phyloP scores from a whole-genome alignment of 768 basidiomycete species.

The Rhizopogon roseolus region DNA sequence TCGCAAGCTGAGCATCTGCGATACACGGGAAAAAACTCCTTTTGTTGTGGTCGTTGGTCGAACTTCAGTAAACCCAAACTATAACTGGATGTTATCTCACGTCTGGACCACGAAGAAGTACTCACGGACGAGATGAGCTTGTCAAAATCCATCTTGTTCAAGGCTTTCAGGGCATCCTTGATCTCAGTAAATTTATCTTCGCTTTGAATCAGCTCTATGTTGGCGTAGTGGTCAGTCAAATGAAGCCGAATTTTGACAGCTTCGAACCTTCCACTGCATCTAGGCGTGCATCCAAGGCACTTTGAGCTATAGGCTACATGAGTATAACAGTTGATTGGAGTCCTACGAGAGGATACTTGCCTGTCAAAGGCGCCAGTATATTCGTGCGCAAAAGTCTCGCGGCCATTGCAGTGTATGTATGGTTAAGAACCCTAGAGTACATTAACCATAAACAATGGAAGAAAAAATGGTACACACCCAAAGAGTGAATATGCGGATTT shows the following conservation, averaged over 20 bases:
- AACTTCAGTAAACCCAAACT: slow-evolving; percentile 68
- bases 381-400: slow-evolving; percentile 73
- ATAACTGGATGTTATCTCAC: neutral
- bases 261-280: slow-evolving; percentile 77
- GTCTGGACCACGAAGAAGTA: neutral
- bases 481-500: slow-evolving; percentile 75
- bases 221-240: slow-evolving; percentile 2
- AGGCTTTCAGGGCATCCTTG: slow-evolving; percentile 59
- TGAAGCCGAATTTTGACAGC: neutral
- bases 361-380: slow-evolving; percentile 76
- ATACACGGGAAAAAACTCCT: slow-evolving; percentile 61
- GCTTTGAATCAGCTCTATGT: slow-evolving; percentile 64
- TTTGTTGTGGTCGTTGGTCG: slow-evolving; percentile 50
- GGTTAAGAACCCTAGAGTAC: slow-evolving; percentile 56
- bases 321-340: neutral
- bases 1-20: slow-evolving; percentile 77
- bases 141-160: slow-evolving; percentile 86
- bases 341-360: slow-evolving; percentile 28
- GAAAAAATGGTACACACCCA: slow-evolving; percentile 43
- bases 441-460: neutral
- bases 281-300: slow-evolving; percentile 72
- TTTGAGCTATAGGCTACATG: slow-evolving; percentile 18
- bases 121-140: slow-evolving; percentile 71
- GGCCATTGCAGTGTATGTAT: slow-evolving; percentile 90
- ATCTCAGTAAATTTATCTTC: slow-evolving; percentile 72